A percentile compares a stretch with the other conserved stretches of the same genome.
phyloP scores from a whole-genome alignment of 495 filamentous ascomycete species.

The Daldinia loculata region DNA sequence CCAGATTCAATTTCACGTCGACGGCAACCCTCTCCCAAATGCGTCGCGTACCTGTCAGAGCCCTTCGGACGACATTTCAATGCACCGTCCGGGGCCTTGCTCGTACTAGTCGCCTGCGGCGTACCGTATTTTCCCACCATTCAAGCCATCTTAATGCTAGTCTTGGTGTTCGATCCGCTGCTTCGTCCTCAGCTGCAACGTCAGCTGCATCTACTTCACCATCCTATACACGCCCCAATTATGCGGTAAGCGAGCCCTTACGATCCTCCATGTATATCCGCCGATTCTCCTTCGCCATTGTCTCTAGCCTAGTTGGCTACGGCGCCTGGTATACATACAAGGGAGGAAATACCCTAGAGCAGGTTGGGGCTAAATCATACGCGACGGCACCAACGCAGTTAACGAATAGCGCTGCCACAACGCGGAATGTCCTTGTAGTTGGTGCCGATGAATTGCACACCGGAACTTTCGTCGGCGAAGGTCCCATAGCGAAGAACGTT shows the following conservation, averaged over 20 bases:
- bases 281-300: slow-evolving; percentile 53
- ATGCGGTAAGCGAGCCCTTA: slow-evolving; percentile 50
- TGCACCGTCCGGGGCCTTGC: slow-evolving; percentile 51
- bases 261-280: slow-evolving; percentile 62
- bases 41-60: slow-evolving; percentile 58
- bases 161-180: slow-evolving; percentile 29
- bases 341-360: slow-evolving; percentile 44
- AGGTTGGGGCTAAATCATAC: slow-evolving; percentile 42
- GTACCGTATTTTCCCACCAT: slow-evolving; percentile 35
- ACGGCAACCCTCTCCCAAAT: slow-evolving; percentile 47
- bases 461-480: slow-evolving; percentile 78
- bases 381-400: slow-evolving; percentile 45
- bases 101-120: slow-evolving; percentile 51
- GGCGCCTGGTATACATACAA: slow-evolving; percentile 60
- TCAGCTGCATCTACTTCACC: slow-evolving; percentile 28
- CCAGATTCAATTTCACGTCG: slow-evolving; percentile 21
- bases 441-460: slow-evolving; percentile 86
- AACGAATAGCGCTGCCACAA: slow-evolving; percentile 41
- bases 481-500: slow-evolving; percentile 84
- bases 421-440: slow-evolving; percentile 72
- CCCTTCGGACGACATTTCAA: slow-evolving; percentile 56
- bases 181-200: slow-evolving; percentile 15
- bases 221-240: slow-evolving; percentile 34
- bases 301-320: slow-evolving; percentile 60
- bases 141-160: slow-evolving; percentile 37